A percentile compares a stretch with the other conserved stretches of the same genome.
Evolutionary conservation across 257 asterid genomes (phyloP).

Genomic region (Nicotiana tabacum): DNA sequence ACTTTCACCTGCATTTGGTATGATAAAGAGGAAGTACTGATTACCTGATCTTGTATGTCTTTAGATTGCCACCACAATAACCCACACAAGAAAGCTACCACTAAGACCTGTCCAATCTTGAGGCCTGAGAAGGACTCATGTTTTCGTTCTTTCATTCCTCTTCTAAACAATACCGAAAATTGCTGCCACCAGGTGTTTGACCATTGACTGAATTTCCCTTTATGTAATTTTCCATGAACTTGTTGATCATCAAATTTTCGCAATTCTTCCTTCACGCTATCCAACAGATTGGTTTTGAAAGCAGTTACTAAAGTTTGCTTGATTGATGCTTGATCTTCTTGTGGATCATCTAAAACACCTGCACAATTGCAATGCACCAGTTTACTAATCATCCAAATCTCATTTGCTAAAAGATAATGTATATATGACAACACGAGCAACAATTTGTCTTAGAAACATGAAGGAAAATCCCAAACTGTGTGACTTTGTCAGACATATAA

Average conservation of each 20-base stretch:
- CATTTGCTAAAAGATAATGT: not conserved
- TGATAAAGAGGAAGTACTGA: not conserved
- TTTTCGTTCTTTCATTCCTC: slow-evolving; percentile 74
- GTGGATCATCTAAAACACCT: slow-evolving; percentile 55
- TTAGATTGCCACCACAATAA: slow-evolving; percentile 72
- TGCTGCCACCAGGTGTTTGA: slow-evolving; percentile 69
- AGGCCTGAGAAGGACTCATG: slow-evolving; percentile 62
- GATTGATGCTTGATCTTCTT: slow-evolving; percentile 35
- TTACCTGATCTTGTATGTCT: slow-evolving; percentile 78
- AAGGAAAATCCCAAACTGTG: not conserved
- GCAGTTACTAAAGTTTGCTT: slow-evolving; percentile 45
- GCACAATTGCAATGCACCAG: not conserved
- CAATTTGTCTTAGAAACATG: not conserved
- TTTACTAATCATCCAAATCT: not conserved
- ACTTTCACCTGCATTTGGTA: not conserved
- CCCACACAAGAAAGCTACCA: slow-evolving; percentile 47
- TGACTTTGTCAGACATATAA: not conserved
- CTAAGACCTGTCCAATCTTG: slow-evolving; percentile 47
- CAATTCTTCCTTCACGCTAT: slow-evolving; percentile 31
- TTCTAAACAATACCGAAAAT: slow-evolving; percentile 45
- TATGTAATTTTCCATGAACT: not conserved
- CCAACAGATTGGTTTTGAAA: slow-evolving; percentile 34
- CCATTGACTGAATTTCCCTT: slow-evolving; percentile 40
- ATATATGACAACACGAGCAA: not conserved
- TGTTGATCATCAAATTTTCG: slow-evolving; percentile 7